Evolutionary conservation across 345 rosid species (phyloP).

Genomic region (Fremontodendron californicum): DNA sequence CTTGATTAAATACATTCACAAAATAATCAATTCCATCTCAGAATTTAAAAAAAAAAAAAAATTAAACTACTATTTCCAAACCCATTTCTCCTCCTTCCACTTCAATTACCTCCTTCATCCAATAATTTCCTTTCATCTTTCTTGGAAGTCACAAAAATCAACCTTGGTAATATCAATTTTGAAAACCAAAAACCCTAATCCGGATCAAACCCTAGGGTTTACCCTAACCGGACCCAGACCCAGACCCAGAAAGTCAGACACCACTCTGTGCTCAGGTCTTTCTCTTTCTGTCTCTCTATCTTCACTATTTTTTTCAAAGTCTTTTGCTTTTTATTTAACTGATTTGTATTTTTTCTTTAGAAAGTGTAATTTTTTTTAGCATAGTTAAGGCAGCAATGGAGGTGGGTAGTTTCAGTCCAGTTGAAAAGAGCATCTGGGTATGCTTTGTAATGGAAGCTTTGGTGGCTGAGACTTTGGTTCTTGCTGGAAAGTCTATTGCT

Average conservation of each 20-base stretch:
- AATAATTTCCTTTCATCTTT: background rate
- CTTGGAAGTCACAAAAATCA: background rate
- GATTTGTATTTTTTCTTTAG: slow-evolving; percentile 15
- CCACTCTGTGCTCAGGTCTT: slow-evolving; percentile 28
- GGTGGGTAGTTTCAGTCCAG: slow-evolving; percentile 29
- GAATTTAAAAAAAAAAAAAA: no score
- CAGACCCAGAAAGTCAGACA: slow-evolving; percentile 40
- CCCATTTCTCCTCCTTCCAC: background rate
- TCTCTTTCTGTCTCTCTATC: slow-evolving; percentile 11
- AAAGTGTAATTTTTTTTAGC: slow-evolving; percentile 18
- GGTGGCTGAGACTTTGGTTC: slow-evolving; percentile 34
- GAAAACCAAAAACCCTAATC: slow-evolving; percentile 30
- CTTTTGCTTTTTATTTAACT: background rate
- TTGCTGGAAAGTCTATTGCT: slow-evolving; percentile 42
- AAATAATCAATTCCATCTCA: no score
- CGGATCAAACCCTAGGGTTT: slow-evolving; percentile 37
- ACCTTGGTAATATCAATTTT: slow-evolving; percentile 18
- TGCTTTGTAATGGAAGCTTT: slow-evolving; percentile 31
- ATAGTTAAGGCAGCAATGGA: slow-evolving; percentile 33
- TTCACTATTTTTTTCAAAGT: background rate
- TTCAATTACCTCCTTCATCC: background rate
- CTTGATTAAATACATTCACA: no score
- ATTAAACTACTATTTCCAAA: background rate
- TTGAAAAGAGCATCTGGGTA: slow-evolving; percentile 28
- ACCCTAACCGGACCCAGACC: slow-evolving; percentile 49